These are phyloP conservation scores for Podospora tetraspora DNA, from an alignment of 495 filamentous ascomycete genomes.

Conservation along the genomic window DNA sequence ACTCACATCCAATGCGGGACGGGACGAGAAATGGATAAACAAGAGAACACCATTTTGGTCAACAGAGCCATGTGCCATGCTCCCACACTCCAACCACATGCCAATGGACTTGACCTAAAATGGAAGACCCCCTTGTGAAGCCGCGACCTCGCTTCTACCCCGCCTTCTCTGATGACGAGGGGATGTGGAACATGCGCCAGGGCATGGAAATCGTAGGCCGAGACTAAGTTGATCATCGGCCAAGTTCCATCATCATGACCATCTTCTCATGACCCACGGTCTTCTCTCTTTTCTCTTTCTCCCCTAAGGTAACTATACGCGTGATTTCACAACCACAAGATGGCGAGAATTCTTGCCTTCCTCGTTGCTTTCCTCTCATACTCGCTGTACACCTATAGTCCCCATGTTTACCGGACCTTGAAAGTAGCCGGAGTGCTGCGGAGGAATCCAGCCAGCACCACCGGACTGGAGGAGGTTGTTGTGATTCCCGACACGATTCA, in stretches of 20 bases:
- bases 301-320: background rate
- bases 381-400: conserved; percentile 12
- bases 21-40: background rate
- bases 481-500: conserved; percentile 49
- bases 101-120: background rate
- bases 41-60: no score
- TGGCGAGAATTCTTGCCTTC: conserved; percentile 12
- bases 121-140: background rate
- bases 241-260: background rate
- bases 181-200: background rate
- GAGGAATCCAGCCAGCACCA: conserved; percentile 12
- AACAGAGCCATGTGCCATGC: no score
- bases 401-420: conserved; percentile 10
- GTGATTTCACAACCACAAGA: background rate
- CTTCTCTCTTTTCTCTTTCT: background rate
- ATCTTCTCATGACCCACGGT: background rate
- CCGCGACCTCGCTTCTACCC: background rate
- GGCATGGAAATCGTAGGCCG: background rate
- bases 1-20: background rate
- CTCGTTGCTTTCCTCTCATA: conserved; percentile 20
- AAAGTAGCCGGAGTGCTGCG: conserved; percentile 26
- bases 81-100: background rate
- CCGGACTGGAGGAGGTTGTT: conserved; percentile 16
- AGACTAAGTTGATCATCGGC: background rate
- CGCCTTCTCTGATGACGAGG: background rate